Conservation (phyloP, 768 basidiomycete species). For the Kwoniella dejecticola region DNA sequence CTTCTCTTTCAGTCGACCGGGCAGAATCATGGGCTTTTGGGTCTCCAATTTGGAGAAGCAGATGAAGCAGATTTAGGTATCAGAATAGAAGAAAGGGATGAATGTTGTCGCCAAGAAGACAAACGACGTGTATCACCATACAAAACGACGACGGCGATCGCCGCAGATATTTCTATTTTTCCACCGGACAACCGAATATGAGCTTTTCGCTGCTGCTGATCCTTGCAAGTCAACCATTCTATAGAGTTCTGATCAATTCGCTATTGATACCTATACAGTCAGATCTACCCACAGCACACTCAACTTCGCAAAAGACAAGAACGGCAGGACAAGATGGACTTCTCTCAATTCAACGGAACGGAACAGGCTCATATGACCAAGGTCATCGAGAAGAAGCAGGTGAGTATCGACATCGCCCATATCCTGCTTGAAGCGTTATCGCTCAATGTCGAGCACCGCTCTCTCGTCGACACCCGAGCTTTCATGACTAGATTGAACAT, state of each 20-base stretch:
- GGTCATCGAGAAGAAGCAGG: conserved; percentile 93
- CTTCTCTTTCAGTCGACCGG: not conserved
- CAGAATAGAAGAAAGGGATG: not conserved
- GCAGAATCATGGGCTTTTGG: no score
- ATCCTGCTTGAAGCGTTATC: no score
- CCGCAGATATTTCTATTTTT: not conserved
- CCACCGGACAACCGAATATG: not conserved
- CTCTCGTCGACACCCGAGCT: no score
- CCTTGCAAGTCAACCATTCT: no score
- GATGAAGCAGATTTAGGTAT: no score
- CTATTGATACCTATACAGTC: no score
- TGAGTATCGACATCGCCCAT: conserved; percentile 55
- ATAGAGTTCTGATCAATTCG: no score
- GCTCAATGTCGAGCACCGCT: no score
- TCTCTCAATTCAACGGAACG: conserved; percentile 80
- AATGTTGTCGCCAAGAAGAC: not conserved
- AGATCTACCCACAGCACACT: not conserved
- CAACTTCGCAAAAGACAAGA: not conserved
- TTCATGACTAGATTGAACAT: no score
- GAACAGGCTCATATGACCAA: conserved; percentile 92
- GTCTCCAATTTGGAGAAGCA: no score
- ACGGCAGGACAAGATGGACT: conserved; percentile 67
- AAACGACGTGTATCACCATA: not conserved
- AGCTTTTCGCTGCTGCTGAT: not conserved
- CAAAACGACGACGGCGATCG: not conserved